Evolutionary conservation across 306 rosid species (phyloP), one percentile per base, ranked within the genome.

Genomic region (Acmispon strigosus): DNA sequence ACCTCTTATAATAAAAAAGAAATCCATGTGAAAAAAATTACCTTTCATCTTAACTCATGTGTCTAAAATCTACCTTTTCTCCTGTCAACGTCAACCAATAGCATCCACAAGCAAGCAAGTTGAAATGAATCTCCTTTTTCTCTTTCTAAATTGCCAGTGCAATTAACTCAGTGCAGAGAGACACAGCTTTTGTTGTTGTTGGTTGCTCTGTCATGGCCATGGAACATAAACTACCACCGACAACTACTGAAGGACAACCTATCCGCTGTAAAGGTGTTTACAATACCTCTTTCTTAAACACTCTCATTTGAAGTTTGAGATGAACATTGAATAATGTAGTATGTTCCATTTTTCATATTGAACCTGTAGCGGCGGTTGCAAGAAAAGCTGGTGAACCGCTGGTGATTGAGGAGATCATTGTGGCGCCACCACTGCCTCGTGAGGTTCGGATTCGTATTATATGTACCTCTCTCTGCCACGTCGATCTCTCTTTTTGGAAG

Each of bases 401-500:
- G 14, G 82, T 82, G 43, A 77, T 86, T 0, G 96, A 92, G 69
- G 92, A 92, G 50, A 66, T 92, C 49, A 19, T 81, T 0, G 96
- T 90, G 71, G 96, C 96, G 13, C 88, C 96, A 7, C 96, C 96
- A 2, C 69, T 75, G 92, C 34, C 86, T 15, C 75, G 63, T 37
- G 98, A 90, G 69, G 88, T 62, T 47, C 87, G 96, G 62, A 72
- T 92, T 78, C 89, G 86, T 39, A 59, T 90, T 44, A 58, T 86
- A 10, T 90, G 92, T 54, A 77, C 88, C 16, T 92, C 96, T 60
- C 83, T 92, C 15, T 92, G 96, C 67, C 78, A 83, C 18, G 83
- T 87, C 0, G 98, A 92, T 41, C 9, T 90, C 67, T 71, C 75
- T 12, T 82, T 88, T 72, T 82, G 86, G 89, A 83, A 78, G 18